phyloP scores from a whole-genome alignment of 163 green algal genomes.

The Prototheca stagnorum region DNA sequence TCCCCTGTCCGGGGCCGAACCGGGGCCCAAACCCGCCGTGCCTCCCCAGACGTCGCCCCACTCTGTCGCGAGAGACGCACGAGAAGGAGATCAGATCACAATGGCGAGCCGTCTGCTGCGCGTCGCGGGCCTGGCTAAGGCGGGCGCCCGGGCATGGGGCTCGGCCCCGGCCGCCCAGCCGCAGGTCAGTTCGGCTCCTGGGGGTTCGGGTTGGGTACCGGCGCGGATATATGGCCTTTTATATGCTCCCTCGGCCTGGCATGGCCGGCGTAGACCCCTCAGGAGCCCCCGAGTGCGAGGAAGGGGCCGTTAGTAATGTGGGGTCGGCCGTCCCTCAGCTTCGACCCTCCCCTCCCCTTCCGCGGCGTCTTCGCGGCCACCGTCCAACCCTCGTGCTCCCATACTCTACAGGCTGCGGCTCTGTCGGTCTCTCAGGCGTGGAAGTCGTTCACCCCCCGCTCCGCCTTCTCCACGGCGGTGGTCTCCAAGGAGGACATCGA shows the following conservation, averaged over 20 bases:
- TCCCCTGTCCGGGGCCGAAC: too few relatives aligned
- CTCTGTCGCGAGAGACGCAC: too few relatives aligned
- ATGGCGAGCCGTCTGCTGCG: not conserved
- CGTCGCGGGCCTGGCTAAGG: not conserved
- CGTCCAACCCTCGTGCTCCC: too few relatives aligned
- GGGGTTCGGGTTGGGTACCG: not conserved
- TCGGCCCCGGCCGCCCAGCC: not conserved
- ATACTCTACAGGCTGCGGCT: not conserved
- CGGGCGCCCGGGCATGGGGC: too few relatives aligned
- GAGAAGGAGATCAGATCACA: too few relatives aligned
- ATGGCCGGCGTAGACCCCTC: too few relatives aligned
- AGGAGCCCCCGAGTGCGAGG: too few relatives aligned
- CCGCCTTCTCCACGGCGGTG: not conserved
- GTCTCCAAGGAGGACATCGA: slow-evolving; percentile 16
- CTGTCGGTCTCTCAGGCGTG: not conserved
- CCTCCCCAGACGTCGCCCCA: too few relatives aligned
- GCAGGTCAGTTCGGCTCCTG: not conserved
- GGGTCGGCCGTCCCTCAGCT: not conserved
- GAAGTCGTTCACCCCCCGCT: not conserved
- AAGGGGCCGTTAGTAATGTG: not conserved
- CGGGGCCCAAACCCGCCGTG: too few relatives aligned
- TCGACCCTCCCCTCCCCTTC: not conserved
- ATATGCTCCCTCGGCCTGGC: not conserved
- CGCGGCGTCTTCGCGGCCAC: not conserved
- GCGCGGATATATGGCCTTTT: not conserved